Conservation (phyloP, 192 early-diverging fungal species). For the Thamnidium elegans region DNA sequence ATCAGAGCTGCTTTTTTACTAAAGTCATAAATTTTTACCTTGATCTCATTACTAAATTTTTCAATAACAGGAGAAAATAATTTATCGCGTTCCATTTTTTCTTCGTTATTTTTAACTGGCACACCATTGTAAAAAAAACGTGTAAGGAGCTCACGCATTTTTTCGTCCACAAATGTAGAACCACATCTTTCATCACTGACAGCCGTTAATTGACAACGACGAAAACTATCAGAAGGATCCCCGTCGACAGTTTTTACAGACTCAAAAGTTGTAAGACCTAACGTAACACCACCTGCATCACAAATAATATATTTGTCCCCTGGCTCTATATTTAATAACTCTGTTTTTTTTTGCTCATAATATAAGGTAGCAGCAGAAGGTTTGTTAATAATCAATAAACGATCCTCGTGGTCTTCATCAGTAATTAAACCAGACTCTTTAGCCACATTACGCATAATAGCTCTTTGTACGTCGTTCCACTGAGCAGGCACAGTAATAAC, state of each 20-base stretch:
- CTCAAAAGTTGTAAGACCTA: slow-evolving; percentile 1
- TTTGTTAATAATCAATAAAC: slow-evolving; percentile 1
- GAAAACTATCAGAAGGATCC: no score
- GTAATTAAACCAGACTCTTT: slow-evolving; percentile 6
- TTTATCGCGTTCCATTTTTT: background rate
- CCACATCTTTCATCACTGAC: background rate
- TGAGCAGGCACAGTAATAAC: slow-evolving; percentile 10
- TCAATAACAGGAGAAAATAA: background rate
- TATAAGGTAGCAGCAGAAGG: slow-evolving; percentile 1
- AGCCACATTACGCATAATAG: background rate
- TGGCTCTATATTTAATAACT: background rate
- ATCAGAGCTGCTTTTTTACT: no score
- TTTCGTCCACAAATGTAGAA: background rate
- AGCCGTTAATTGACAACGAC: background rate
- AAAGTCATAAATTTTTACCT: background rate
- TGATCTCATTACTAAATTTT: background rate
- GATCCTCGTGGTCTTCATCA: background rate
- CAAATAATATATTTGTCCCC: background rate
- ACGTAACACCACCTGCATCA: slow-evolving; percentile 17
- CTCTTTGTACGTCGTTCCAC: slow-evolving; percentile 2
- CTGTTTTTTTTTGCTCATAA: background rate
- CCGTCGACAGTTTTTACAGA: background rate
- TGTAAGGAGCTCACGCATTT: background rate
- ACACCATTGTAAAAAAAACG: background rate
- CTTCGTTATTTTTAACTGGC: background rate